These are phyloP conservation scores for Carex arenaria DNA, from an alignment of 202 grass and related monocot genomes.

Conservation along the genomic window DNA sequence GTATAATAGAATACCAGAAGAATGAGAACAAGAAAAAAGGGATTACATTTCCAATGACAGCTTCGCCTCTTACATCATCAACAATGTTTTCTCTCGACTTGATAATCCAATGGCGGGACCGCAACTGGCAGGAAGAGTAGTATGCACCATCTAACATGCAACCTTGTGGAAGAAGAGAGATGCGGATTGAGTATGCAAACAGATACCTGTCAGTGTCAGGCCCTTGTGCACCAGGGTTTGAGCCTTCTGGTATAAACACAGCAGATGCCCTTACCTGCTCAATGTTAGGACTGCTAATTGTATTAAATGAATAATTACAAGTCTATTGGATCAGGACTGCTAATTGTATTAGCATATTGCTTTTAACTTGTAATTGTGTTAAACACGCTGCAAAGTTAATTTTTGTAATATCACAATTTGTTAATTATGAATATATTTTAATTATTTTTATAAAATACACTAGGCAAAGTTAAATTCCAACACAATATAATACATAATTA, in stretches of 20 bases:
- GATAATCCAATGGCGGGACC: conserved; percentile 75
- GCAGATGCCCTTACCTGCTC: conserved; percentile 82
- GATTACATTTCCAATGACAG: conserved; percentile 80
- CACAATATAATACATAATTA: not conserved
- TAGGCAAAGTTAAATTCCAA: not conserved
- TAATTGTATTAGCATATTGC: not conserved
- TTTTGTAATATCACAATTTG: not conserved
- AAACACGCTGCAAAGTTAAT: not conserved
- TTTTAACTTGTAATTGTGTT: not conserved
- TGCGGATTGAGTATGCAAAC: conserved; percentile 70
- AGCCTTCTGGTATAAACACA: conserved; percentile 66
- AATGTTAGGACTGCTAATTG: not conserved
- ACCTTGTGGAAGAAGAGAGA: conserved; percentile 80
- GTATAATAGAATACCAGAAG: not conserved
- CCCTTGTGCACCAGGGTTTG: not conserved
- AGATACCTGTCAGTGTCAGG: conserved; percentile 3
- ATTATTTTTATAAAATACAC: not conserved
- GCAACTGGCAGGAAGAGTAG: conserved; percentile 76
- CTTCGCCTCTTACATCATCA: conserved; percentile 52
- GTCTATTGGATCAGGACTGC: not conserved
- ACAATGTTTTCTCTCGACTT: conserved; percentile 37
- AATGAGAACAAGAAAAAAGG: not conserved
- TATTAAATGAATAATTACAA: not conserved
- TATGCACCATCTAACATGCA: conserved; percentile 62
- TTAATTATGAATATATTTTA: not conserved